Evolutionary conservation across 352 stramenopile genomes (phyloP), one percentile per base, ranked within the genome.

Genomic region (Globisporangium mamillatum): DNA sequence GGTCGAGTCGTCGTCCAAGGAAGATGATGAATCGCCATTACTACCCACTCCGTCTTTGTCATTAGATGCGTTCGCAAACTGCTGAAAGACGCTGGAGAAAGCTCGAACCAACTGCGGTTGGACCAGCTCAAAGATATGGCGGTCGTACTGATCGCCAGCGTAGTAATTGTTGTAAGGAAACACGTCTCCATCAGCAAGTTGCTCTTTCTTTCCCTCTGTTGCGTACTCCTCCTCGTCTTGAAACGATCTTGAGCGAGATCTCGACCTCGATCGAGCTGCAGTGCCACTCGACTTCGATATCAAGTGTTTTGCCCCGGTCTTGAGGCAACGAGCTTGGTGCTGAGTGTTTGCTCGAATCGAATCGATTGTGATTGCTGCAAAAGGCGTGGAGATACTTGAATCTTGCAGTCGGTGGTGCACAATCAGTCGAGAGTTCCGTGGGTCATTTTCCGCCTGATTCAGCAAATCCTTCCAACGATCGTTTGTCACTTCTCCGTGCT

Each of bases 401-500:
- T 68, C 68, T 25, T 75, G 75, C 5, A 72, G 44, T 34, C 44
- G 68, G 29, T 77, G 67, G n/a, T 89, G 81, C 24, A 90, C 79
- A 66, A 93, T 90, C 3, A 93, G 71, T 0, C 75, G 76, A 10
- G 83, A 93, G 54, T 81, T 81, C 10, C 66, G 68, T 9, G 84
- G 83, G 22, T 92, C 72, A 20, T 74, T 88, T 70, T 92, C 82
- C 32, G 82, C 84, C 64, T 92, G 86, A 44, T 86, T 84, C 5
- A 93, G 61, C 16, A 95, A 56, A 66, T 95, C 88, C 20, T 90
- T 91, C 86, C 86, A 94, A 12, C 88, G 75, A 68, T 93, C 88
- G 0, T 66, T 90, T 14, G 85, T 93, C 6, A 94, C 81, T 74
- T 93, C 85, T 6, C 84, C 84, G 44, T 91, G 75, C 58, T 90